Conservation (phyloP, 768 basidiomycete genomes). For the Nevesoporus exiguus region DNA sequence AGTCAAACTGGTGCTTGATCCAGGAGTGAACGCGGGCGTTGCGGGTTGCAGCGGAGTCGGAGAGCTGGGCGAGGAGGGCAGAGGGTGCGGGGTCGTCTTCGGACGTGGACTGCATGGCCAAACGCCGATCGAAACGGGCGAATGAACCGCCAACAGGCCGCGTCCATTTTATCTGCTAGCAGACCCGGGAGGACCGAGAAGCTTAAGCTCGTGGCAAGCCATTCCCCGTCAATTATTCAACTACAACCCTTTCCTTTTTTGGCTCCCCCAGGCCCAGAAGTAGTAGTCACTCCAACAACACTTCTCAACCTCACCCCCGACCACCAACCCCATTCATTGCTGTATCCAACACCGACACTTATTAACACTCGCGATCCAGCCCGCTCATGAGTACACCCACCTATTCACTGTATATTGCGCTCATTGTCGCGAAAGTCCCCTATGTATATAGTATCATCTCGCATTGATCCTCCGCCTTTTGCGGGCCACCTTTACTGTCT, state of each 20-base stretch:
- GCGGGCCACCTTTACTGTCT: neutral
- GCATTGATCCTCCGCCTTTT: too few relatives aligned
- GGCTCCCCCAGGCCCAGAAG: too few relatives aligned
- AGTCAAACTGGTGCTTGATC: slow-evolving; percentile 37
- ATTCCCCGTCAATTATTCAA: neutral
- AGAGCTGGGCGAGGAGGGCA: slow-evolving; percentile 26
- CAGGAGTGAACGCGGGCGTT: slow-evolving; percentile 32
- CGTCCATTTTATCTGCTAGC: slow-evolving; percentile 23
- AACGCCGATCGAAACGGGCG: too few relatives aligned
- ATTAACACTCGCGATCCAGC: neutral
- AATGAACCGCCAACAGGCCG: too few relatives aligned
- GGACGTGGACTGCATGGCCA: slow-evolving; percentile 27
- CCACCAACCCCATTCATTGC: too few relatives aligned
- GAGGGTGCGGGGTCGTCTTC: slow-evolving; percentile 32
- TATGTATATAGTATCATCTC: too few relatives aligned
- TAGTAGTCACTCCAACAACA: too few relatives aligned
- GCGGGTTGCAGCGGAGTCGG: slow-evolving; percentile 20
- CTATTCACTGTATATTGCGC: slow-evolving; percentile 1
- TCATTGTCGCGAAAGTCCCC: slow-evolving; percentile 2
- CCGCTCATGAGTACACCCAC: neutral
- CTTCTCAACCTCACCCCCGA: too few relatives aligned
- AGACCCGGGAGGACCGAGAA: slow-evolving; percentile 13
- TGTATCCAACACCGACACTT: slow-evolving; percentile 10
- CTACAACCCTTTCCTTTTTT: too few relatives aligned
- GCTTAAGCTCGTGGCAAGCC: too few relatives aligned